Evolutionary conservation across 306 rosid species (phyloP).

Genomic region (Cucumis melo): DNA sequence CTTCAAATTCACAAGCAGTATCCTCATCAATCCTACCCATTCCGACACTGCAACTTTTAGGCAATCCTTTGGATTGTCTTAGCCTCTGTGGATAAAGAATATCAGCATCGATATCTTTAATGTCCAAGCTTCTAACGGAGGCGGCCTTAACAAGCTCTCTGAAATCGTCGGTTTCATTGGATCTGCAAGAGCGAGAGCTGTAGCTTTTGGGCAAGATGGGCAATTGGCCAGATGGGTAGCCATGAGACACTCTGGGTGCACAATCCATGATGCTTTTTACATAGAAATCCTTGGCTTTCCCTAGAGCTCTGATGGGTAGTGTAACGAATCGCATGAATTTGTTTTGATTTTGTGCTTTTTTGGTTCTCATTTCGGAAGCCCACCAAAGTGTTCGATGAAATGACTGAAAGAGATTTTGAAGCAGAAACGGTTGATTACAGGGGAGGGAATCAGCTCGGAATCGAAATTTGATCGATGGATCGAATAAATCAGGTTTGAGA

Average conservation of each 20-base stretch:
- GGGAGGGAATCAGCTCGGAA: no score
- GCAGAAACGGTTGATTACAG: not conserved
- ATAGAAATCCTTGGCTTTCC: slow-evolving; percentile 45
- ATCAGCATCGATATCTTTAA: slow-evolving; percentile 31
- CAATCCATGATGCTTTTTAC: slow-evolving; percentile 42
- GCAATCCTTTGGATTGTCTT: slow-evolving; percentile 17
- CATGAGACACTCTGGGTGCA: slow-evolving; percentile 19
- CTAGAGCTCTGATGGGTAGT: slow-evolving; percentile 31
- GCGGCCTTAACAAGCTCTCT: slow-evolving; percentile 44
- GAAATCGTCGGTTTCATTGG: slow-evolving; percentile 30
- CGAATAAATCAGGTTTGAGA: not conserved
- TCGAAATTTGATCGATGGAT: not conserved
- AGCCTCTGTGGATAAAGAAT: slow-evolving; percentile 23
- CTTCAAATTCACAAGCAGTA: slow-evolving; percentile 22
- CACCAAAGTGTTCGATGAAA: not conserved
- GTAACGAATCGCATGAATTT: slow-evolving; percentile 36
- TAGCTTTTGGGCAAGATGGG: slow-evolving; percentile 32
- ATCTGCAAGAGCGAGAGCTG: slow-evolving; percentile 27
- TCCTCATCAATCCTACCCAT: slow-evolving; percentile 64
- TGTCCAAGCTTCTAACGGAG: slow-evolving; percentile 30
- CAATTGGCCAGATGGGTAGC: slow-evolving; percentile 11
- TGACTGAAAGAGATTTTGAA: not conserved
- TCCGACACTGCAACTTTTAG: slow-evolving; percentile 44
- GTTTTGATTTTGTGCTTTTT: slow-evolving; percentile 19
- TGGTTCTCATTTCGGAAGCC: slow-evolving; percentile 23